Evolutionary conservation across 2,329 filamentous ascomycete species (phyloP), one percentile per base, ranked within the genome.

Genomic region (Colletotrichum chrysophilum): DNA sequence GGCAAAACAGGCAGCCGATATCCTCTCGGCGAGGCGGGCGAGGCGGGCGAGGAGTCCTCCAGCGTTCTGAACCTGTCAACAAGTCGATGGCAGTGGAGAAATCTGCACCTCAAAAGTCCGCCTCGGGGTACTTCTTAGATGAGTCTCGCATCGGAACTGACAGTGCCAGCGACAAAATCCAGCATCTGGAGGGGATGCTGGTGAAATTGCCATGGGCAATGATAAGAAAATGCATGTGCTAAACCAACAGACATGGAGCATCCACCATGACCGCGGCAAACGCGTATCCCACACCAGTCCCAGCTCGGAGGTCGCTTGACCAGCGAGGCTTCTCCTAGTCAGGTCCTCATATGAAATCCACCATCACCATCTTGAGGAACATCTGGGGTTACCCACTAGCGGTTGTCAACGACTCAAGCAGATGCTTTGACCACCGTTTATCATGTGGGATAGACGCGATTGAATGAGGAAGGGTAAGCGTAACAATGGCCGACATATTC

Each of bases 391-490:
- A 64, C 34, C 64, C 73, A 55, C 73, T 68, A 58, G 26, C 18
- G 34, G 32, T 24, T 48, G 32, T 16, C 34, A 60, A 32, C 73
- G 32, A 62, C 56, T 66, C 67, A 61, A 77, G 70, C 60, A 76
- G n/a, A 69, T 74, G 74, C 76, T 76, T 65, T 71, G 76, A 76
- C 76, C 74, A 76, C 62, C 60, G 61, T 65, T 62, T 70, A 76
- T 76, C 58, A 61, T 73, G 74, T 67, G 73, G 70, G 64, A 75
- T 68, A 61, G 64, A 62, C 64, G 66, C 60, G 28, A 24, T 43
- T 36, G 55, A 38, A 36, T 38, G 58, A 28, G 48, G 65, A 26
- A 60, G 28, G 65, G 66, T 52, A 61, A 36, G 38, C 71, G 70
- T 48, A 70, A 34, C 48, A n/a, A 48, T 7, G 52, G 36, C 28